Evolutionary conservation across 2,329 filamentous ascomycete genomes (phyloP).

Genomic region (Aschersonia sp.): DNA sequence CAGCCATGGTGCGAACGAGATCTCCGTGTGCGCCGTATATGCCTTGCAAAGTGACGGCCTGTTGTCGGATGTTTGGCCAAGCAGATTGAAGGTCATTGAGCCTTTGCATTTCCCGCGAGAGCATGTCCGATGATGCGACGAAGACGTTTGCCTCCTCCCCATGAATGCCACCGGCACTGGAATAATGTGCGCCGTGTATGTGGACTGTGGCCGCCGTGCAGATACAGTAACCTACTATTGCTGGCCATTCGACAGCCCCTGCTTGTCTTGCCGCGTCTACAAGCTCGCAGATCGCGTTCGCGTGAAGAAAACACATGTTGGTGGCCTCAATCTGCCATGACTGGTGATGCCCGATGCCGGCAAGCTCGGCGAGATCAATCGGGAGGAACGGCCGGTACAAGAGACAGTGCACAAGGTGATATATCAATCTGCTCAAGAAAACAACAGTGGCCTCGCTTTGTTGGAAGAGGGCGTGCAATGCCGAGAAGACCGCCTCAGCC

Average conservation of each 20-base stretch:
- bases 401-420: constrained; percentile 74
- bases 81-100: constrained; percentile 58
- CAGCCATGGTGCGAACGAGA: constrained; percentile 57
- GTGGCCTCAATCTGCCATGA: constrained; percentile 89
- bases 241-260: constrained; percentile 67
- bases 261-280: constrained; percentile 66
- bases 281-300: constrained; percentile 74
- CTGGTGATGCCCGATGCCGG: constrained; percentile 69
- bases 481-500: constrained; percentile 65
- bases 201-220: constrained; percentile 80
- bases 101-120: constrained; percentile 68
- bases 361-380: constrained; percentile 67
- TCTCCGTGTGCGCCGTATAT: constrained; percentile 70
- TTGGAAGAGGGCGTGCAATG: constrained; percentile 59
- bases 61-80: constrained; percentile 69
- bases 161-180: constrained; percentile 24
- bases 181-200: constrained; percentile 73
- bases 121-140: constrained; percentile 48
- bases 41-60: constrained; percentile 61
- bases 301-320: constrained; percentile 73
- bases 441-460: constrained; percentile 66
- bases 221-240: constrained; percentile 76
- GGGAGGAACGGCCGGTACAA: constrained; percentile 80
- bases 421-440: constrained; percentile 73
- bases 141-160: constrained; percentile 47